phyloP scores from a whole-genome alignment of 2,329 filamentous ascomycete species.

The Phoma sp. region DNA sequence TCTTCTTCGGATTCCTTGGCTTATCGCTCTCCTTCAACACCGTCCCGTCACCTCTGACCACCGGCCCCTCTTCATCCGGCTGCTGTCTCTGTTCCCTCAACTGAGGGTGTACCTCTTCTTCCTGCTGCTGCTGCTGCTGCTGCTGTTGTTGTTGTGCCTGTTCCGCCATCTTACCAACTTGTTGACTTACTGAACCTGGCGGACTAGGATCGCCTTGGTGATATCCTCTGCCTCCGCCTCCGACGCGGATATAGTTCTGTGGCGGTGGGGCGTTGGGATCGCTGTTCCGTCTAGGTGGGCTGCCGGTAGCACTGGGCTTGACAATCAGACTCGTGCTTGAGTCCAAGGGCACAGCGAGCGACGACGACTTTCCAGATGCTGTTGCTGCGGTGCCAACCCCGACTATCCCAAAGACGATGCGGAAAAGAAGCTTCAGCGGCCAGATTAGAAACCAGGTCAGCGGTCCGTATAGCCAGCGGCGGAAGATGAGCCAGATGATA shows the following conservation, averaged over 20 bases:
- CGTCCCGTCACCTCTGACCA: constrained; percentile 55
- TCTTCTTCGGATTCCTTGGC: constrained; percentile 66
- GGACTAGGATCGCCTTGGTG: constrained; percentile 49
- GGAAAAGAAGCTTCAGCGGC: constrained; percentile 74
- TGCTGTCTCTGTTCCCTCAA: constrained; percentile 32
- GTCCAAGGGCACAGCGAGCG: constrained; percentile 19
- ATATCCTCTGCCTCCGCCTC: constrained; percentile 60
- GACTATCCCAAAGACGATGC: constrained; percentile 64
- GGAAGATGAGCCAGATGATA: constrained; percentile 84
- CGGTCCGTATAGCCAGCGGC: constrained; percentile 86
- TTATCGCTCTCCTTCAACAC: constrained; percentile 52
- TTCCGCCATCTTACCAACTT: constrained; percentile 55
- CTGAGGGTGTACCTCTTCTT: constrained; percentile 36
- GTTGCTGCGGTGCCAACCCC: constrained; percentile 54
- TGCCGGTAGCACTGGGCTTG: constrained; percentile 54
- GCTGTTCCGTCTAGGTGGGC: constrained; percentile 40
- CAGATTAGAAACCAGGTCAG: constrained; percentile 88
- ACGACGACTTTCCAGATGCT: constrained; percentile 24
- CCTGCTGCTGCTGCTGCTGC: constrained; percentile 30
- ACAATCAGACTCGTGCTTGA: constrained; percentile 51
- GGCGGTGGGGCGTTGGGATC: constrained; percentile 38
- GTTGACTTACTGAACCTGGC: constrained; percentile 47
- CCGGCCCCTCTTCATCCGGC: constrained; percentile 41
- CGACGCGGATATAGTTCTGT: constrained; percentile 52
- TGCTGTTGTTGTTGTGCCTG: constrained; percentile 31